Evolutionary conservation across 306 rosid genomes (phyloP), one percentile per base, ranked within the genome.

Genomic region (Amphicarpaea edgeworthii): DNA sequence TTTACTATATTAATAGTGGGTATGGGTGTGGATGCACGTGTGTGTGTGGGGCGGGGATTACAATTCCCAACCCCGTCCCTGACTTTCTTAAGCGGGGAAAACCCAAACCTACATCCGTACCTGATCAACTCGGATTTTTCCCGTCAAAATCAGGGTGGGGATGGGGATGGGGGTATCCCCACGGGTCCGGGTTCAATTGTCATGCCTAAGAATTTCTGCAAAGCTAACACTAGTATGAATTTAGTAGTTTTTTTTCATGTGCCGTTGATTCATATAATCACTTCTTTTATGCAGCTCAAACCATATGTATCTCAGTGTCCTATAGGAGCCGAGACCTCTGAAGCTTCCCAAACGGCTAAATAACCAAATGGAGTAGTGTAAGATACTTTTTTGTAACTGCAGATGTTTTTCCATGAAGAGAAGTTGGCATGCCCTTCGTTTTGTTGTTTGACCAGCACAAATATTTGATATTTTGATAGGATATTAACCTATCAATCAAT

Each of bases 281-380:
- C 8, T 41, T 46, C 46, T 72, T 45, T 28, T 46, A 14, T 71
- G 78, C 87, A 86, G 87, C 87, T 86, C 57, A 86, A 83, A 63
- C 86, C 90, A 53, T 86, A 86, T 17, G 90, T 86, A 41, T 81
- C 90, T 57, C 90, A 86, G 77, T 81, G 90, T 61, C 84, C 90
- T 26, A n/a, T 32, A 77, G 85, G 69, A 64, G 30, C 47, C 60
- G 53, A 68, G 4, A 51, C 85, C 30, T 50, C 84, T 1, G 85
- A 80, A 53, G 75, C 79, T 68, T 81, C 85, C 65, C 81, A 63
- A 47, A 45, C 65, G 14, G 28, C 78, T 53, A 72, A 85, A 72
- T 79, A 72, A 68, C 49, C 28, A 24, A 47, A 19, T 24, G 19
- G 57, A 65, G 54, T 75, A 24, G 38, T 21, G 3, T 24, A 20